These are phyloP conservation scores for Leccinum subtestaceum DNA, from an alignment of 768 basidiomycete species.

Conservation along the genomic window DNA sequence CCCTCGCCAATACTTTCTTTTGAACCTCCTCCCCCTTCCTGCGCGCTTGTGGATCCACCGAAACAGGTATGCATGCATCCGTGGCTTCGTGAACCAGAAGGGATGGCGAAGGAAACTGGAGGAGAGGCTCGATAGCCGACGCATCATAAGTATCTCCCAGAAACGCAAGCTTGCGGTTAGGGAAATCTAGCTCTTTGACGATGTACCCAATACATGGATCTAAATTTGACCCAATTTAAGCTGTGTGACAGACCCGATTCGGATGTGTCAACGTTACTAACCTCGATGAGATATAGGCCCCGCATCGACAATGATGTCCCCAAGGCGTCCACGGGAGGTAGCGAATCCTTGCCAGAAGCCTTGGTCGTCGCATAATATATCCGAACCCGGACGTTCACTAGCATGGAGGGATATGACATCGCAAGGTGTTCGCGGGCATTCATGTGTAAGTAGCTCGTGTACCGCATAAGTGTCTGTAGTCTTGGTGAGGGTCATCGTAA, in stretches of 20 bases:
- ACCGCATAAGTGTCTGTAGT: constrained; percentile 66
- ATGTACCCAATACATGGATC: constrained; percentile 82
- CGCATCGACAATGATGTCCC: constrained; percentile 60
- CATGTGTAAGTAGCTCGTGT: constrained; percentile 66
- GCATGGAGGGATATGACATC: constrained; percentile 47
- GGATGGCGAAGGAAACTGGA: constrained; percentile 46
- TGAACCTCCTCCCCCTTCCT: constrained; percentile 41
- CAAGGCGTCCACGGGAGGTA: constrained; percentile 35
- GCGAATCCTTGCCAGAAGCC: constrained; percentile 68
- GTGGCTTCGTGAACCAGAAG: constrained; percentile 88
- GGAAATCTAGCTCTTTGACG: constrained; percentile 52
- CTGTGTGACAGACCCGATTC: neutral
- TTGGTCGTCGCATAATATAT: constrained; percentile 51
- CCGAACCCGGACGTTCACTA: constrained; percentile 62
- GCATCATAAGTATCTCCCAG: constrained; percentile 78
- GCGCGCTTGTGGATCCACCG: constrained; percentile 49
- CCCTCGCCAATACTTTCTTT: constrained; percentile 56
- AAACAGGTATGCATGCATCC: constrained; percentile 62
- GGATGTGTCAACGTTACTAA: constrained; percentile 29
- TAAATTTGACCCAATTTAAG: constrained; percentile 25
- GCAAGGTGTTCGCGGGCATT: constrained; percentile 56
- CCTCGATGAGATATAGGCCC: constrained; percentile 78
- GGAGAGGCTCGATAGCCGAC: constrained; percentile 55
- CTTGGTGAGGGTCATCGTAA: constrained; percentile 63
- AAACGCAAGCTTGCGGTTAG: constrained; percentile 64